Evolutionary conservation across 345 rosid species (phyloP), one percentile per base, ranked within the genome.

Genomic region (Raphanus sativus): DNA sequence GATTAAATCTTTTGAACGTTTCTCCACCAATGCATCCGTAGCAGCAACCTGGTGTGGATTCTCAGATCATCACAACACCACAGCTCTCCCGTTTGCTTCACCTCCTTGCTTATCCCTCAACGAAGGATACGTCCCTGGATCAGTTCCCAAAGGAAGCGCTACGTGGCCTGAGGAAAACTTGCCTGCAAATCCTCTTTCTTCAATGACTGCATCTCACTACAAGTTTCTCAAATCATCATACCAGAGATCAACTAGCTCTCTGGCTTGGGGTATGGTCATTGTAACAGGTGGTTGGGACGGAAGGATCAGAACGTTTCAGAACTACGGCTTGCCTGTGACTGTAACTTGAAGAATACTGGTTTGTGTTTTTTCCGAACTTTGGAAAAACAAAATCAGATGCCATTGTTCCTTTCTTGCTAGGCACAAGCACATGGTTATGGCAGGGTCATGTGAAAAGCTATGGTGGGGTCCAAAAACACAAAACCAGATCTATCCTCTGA

Each of bases 271-370:
- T 74, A 85, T 95, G 65, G 99, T 95, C 65, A 87, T 95, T 12
- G 90, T 92, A 82, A 89, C 97, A 2, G 98, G 96, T 0, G 96
- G 99, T 13, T 87, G 87, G 89, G 99, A 95, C 69, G 99, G 99
- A 68, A 84, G 90, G 63, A 95, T 95, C 65, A 84, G 91, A 77
- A 87, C 98, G 2, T 95, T 90, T 85, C 93, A 85, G 80, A 95
- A 91, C 86, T 90, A 92, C 34, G 99, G 99, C n/a, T 81, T 92
- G 69, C 99, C 98, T 1, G 90, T 85, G 40, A 61, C 50, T 17
- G 7, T 26, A 65, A 80, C 72, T 58, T 80, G 77, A 71, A 30
- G 34, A 62, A 45, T 12, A 8, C 12, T 11, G 30, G 62, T 58
- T 58, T 58, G 62, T 32, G 70, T 25, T 7, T 32, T 71, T 64